Base-by-base conservation (phyloP, 1,139 yeast species). In the Candida frijolesensis region DNA sequence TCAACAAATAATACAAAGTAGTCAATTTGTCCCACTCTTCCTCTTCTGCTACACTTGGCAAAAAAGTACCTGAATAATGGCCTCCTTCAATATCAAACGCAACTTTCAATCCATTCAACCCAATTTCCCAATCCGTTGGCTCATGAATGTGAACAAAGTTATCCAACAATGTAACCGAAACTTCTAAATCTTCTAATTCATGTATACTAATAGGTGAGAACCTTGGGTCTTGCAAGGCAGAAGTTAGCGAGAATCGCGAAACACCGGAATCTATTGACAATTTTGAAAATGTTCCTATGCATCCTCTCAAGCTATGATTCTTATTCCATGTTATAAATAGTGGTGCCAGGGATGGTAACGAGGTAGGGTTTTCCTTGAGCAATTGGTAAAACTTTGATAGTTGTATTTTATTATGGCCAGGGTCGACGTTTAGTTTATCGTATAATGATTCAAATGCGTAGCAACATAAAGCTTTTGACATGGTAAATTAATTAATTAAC, bases 41-140 rank as follows among this genome's bases (percentile, higher is more conserved):
- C 56, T 92, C 98, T n/a, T 71, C 77, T 14, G 97, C 96, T 1
- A 95, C 98, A 44, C 84, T 87, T 0, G 99, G 99, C 45, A 95
- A 68, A 58, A 90, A 94, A 0, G 99, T 94, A 0, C 97, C 91
- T 47, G 86, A 80, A 53, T 72, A 72, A 9, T 61, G 52, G 25
- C 65, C 58, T 22, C 76, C 70, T 14, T 66, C 60, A 12, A 62
- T 54, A 0, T 66, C 64, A 54, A 89, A 77, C 27, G 70, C 66
- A 16, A 91, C 81, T 51, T 82, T 77, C 34, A 95, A 79, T 0
- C 99, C 99, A 65, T 94, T 95, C 22, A 63, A 64, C 0, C 99
- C 99, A 45, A 94, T 65, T 6, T 68, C 76, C 99, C 99, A 95
- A 60, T 88, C 88, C 49, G 75, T 66, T 6, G 84, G 76, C 50